A percentile compares a stretch with the other conserved stretches of the same genome.
phyloP scores from a whole-genome alignment of 768 basidiomycete species.

The Termitomyces titanicus region DNA sequence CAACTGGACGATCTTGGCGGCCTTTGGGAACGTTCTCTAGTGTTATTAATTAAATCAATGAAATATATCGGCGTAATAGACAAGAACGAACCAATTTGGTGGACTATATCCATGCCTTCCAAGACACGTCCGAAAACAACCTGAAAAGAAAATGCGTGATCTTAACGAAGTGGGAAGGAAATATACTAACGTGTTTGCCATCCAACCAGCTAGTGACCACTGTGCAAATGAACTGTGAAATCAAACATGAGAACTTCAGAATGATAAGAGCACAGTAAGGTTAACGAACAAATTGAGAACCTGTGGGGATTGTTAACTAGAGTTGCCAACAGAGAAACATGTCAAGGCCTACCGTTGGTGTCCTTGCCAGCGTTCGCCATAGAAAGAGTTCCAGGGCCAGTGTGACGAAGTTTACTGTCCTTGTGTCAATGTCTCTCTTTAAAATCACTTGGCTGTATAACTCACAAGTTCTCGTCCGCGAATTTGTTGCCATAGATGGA shows the following conservation, averaged over 20 bases:
- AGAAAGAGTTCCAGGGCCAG: slow-evolving; percentile 79
- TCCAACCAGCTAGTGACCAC: slow-evolving; percentile 87
- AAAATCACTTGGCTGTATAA: background rate
- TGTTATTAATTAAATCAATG: slow-evolving; percentile 1
- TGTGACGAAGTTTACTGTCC: slow-evolving; percentile 90
- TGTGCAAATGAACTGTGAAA: slow-evolving; percentile 84
- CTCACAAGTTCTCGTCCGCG: slow-evolving; percentile 94
- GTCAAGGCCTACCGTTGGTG: slow-evolving; percentile 68
- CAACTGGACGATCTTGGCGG: slow-evolving; percentile 63
- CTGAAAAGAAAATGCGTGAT: slow-evolving; percentile 28
- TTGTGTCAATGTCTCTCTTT: background rate
- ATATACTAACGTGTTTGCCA: slow-evolving; percentile 68
- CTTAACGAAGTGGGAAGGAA: background rate
- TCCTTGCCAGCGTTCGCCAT: slow-evolving; percentile 95
- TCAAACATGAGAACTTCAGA: background rate
- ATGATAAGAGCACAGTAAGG: background rate
- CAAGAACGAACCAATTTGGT: slow-evolving; percentile 57
- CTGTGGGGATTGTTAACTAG: slow-evolving; percentile 27
- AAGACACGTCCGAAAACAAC: slow-evolving; percentile 92
- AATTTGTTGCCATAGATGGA: slow-evolving; percentile 92
- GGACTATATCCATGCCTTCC: slow-evolving; percentile 88
- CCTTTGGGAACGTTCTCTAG: slow-evolving; percentile 76
- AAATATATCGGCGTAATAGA: too few relatives aligned
- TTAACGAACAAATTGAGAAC: slow-evolving; percentile 81
- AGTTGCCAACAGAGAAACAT: slow-evolving; percentile 1